A percentile compares a stretch with the other conserved stretches of the same genome.
These are phyloP conservation scores for Colletotrichum chlorophyti DNA, from an alignment of 2,329 filamentous ascomycete species.

Conservation along the genomic window DNA sequence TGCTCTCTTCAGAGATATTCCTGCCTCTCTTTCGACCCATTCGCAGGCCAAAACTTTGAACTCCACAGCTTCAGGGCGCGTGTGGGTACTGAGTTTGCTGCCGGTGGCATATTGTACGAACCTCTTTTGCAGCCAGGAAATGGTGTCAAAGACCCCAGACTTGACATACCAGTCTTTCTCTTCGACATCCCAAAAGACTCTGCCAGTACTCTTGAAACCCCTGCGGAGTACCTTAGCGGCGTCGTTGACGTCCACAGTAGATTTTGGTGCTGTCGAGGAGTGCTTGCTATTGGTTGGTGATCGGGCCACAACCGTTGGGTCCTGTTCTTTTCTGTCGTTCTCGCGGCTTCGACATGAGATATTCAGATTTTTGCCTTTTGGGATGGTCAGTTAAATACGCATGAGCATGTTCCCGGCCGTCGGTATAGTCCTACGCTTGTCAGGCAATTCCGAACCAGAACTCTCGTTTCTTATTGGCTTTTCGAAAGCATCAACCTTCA, in stretches of 20 bases:
- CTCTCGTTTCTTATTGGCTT: too few relatives aligned
- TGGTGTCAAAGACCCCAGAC: slow-evolving; percentile 41
- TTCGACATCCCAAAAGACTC: slow-evolving; percentile 42
- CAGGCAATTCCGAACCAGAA: too few relatives aligned
- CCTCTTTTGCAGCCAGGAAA: slow-evolving; percentile 45
- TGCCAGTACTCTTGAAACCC: slow-evolving; percentile 36
- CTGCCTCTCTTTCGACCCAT: slow-evolving; percentile 34
- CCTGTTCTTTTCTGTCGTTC: too few relatives aligned
- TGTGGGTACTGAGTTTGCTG: slow-evolving; percentile 40
- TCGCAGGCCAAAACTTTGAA: slow-evolving; percentile 51
- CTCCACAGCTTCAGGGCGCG: slow-evolving; percentile 42
- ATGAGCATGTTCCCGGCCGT: too few relatives aligned
- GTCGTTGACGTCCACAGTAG: too few relatives aligned
- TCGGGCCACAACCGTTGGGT: too few relatives aligned
- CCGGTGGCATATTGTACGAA: slow-evolving; percentile 45
- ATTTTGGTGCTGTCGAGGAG: background rate
- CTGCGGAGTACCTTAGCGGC: too few relatives aligned
- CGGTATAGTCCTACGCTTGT: too few relatives aligned
- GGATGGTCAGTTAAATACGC: too few relatives aligned
- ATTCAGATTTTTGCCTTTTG: too few relatives aligned
- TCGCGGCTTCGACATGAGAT: slow-evolving; percentile 10
- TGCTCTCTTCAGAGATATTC: background rate
- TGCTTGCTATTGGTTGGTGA: background rate
- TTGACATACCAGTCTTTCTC: slow-evolving; percentile 42
- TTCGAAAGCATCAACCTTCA: too few relatives aligned